Percentiles rank a stretch among this genome's conserved stretches.
These are phyloP conservation scores for Myotisia sp. DNA, from an alignment of 2,329 filamentous ascomycete species.

Conservation along the genomic window DNA sequence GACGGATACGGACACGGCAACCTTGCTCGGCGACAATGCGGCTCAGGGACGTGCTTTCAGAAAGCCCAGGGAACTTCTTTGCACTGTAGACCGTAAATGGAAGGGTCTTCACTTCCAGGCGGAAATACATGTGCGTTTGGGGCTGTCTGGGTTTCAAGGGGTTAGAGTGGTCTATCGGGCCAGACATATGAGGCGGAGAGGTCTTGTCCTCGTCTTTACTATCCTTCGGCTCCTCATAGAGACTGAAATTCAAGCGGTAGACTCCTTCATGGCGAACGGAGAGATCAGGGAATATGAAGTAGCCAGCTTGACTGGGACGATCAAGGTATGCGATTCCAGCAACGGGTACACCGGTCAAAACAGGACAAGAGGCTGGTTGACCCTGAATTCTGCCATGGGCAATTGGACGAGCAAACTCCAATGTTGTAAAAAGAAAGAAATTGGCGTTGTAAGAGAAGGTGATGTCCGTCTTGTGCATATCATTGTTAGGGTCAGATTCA, in stretches of 20 bases:
- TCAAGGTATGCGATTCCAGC: conserved; percentile 94
- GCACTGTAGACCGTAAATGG: conserved; percentile 86
- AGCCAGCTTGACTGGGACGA: conserved; percentile 62
- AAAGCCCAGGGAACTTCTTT: conserved; percentile 93
- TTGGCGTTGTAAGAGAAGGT: conserved; percentile 92
- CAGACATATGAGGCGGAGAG: conserved; percentile 25
- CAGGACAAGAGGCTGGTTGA: conserved; percentile 56
- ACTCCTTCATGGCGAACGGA: conserved; percentile 91
- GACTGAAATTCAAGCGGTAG: conserved; percentile 78
- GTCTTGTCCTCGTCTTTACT: conserved; percentile 58
- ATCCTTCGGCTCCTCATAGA: conserved; percentile 90
- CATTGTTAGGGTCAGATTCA: conserved; percentile 43
- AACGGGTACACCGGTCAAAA: conserved; percentile 85
- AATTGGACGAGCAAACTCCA: conserved; percentile 72
- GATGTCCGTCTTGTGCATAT: conserved; percentile 51
- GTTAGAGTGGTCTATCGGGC: too few relatives aligned
- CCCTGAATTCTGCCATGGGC: conserved; percentile 63
- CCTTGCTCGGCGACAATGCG: conserved; percentile 90
- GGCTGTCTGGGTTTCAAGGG: conserved; percentile 29
- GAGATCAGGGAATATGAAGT: conserved; percentile 95
- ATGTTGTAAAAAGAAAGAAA: conserved; percentile 89
- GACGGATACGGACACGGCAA: conserved; percentile 85
- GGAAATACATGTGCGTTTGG: conserved; percentile 57
- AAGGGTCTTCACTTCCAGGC: conserved; percentile 76
- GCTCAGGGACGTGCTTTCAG: conserved; percentile 77